Evolutionary conservation across 768 basidiomycete genomes (phyloP), one percentile per base, ranked within the genome.

Genomic region (Amanita polypyramis): DNA sequence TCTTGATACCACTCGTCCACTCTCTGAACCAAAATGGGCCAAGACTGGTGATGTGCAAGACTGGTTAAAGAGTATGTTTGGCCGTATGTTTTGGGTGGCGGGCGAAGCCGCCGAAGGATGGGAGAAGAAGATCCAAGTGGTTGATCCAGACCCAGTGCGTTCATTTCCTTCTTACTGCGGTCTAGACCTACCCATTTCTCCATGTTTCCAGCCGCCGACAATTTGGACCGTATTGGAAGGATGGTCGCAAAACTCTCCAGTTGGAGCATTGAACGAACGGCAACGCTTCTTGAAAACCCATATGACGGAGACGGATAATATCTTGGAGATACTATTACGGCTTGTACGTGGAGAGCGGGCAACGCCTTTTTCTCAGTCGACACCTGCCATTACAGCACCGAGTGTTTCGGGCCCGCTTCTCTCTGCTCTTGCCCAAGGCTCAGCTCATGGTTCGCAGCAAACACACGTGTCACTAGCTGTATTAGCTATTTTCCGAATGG

Each of bases 1-100:
- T 65, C 76, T 98, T 52, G 95, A 99, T 63, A 87, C 78, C 49
- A 79, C 77, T 27, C 80, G 86, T 50, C 96, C 96, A 0, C 67
- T 98, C 29, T 93, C 92, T 12, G 93, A 97, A 62, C 92, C 96
- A 5, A 87, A 91, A 62, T 99, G 95, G 96, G 91, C 92, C 32
- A 90, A 92, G 63, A 84, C 85, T 6, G 95, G 95, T 25, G 88
- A 94, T 59, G 78, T 94, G 19, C 90, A 95, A 56, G 92, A 93
- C 33, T 98, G 94, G 94, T 67, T 90, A 56, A 79, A 80, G 62
- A 87, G 77, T 56, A 88, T 89, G 74, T 86, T 90, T 62, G 88
- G 87, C 2, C 72, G 85, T 32, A 86, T 86, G 82, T 87, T 88
- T 58, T 88, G 85, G 85, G 82, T 84, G 39, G 76, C 84, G 21